Base-by-base conservation (phyloP, 768 basidiomycete species). In the Phylloporus arenicola region DNA sequence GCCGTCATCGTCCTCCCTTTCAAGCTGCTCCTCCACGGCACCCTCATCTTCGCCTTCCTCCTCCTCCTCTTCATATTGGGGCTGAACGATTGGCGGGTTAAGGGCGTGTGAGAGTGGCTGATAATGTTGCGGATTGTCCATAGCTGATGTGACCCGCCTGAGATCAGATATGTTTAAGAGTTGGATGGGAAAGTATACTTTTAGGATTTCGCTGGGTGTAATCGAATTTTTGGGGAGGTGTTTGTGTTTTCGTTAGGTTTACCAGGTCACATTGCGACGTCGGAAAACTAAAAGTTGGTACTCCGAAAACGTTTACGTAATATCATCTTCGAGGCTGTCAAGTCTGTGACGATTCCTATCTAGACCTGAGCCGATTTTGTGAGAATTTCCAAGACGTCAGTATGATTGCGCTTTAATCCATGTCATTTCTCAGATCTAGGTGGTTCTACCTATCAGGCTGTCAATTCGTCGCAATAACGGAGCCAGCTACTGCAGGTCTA, bases 51-150 rank as follows among this genome's bases (percentile, higher is more conserved):
- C 85, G n/a, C 86, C 84, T 38, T 86, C 79, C 49, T 79, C 81
- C 33, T 83, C 81, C 31, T 83, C 79, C 46, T 83, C 78, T 52
- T 81, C 74, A 64, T 68, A 63, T 65, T 71, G 54, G 3, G 61
- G 64, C 35, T 58, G 69, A 24, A 63, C 54, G 50, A 69, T 61
- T 25, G 70, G 83, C 0, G 82, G 83, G 64, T 85, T 73, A 34
- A 89, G 74, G 38, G 87, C 87, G 72, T 87, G 83, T 48, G 86
- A 89, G 58, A 89, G 76, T 24, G 87, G 84, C 54, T 87, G 86
- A 70, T 89, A 86, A 55, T 84, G 84, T 64, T 88, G 85, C 48
- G 84, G 84, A 65, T 86, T 86, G 69, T 86, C 75, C 76, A 78
- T 75, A 52, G 20, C 25, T 44, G 42, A 14, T 42, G 30, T 48